Evolutionary conservation across 805 yeast genomes (phyloP).

Genomic region (Wickerhamomyces ciferrii): DNA sequence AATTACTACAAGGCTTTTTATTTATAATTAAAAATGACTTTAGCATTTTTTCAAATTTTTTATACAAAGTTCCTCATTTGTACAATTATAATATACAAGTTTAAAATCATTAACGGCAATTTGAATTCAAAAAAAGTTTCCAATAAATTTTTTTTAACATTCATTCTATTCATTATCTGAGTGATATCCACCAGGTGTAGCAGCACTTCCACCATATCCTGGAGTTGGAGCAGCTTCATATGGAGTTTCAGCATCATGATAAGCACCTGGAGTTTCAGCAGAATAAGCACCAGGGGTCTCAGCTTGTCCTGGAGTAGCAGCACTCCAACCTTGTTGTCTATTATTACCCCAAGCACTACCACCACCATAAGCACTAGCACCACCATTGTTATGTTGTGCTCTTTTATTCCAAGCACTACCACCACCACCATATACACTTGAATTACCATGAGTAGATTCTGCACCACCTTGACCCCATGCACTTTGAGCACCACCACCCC

Average conservation of each 20-base stretch:
- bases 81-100: not conserved
- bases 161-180: not conserved
- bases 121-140: no score
- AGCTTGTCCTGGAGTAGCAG: conserved; percentile 14
- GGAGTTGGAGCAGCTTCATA: conserved; percentile 5
- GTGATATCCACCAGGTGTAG: conserved; percentile 6
- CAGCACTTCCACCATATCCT: conserved; percentile 1
- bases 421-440: conserved; percentile 33
- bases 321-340: conserved; percentile 14
- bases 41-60: no score
- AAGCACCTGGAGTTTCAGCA: conserved; percentile 34
- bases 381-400: conserved; percentile 22
- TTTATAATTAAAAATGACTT: no score
- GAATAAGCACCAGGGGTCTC: conserved; percentile 31
- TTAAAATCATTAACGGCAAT: not conserved
- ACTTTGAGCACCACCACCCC: conserved; percentile 36
- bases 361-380: conserved; percentile 36
- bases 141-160: no score
- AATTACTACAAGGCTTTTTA: no score
- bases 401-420: conserved; percentile 36
- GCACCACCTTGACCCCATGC: conserved; percentile 30
- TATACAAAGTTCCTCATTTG: no score
- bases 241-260: conserved; percentile 21
- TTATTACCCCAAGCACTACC: conserved; percentile 36
- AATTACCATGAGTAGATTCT: conserved; percentile 35